phyloP scores from a whole-genome alignment of 1,284 basidiomycete genomes.

The Boletus smithii region DNA sequence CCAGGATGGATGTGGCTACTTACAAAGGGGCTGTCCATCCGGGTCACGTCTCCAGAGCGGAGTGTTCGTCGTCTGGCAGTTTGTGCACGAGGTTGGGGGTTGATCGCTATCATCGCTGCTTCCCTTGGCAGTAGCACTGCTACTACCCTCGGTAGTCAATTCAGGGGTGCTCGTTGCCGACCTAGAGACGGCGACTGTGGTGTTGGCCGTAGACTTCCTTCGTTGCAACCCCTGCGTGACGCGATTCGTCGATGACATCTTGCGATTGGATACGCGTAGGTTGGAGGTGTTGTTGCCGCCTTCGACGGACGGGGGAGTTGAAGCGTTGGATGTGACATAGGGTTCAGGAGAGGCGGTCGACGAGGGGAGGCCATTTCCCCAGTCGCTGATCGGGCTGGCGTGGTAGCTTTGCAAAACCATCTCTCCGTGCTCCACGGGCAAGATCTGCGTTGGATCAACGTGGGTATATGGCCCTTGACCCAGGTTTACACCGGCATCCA shows the following conservation, averaged over 20 bases:
- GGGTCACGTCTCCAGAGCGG: constrained; percentile 94
- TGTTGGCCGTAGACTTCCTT: constrained; percentile 45
- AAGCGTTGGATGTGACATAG: constrained; percentile 60
- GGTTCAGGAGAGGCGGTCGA: constrained; percentile 76
- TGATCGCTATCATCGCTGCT: constrained; percentile 65
- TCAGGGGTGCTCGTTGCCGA: constrained; percentile 59
- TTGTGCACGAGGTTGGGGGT: constrained; percentile 82
- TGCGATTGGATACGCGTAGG: constrained; percentile 39
- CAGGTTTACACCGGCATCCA: constrained; percentile 41
- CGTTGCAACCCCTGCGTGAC: constrained; percentile 50
- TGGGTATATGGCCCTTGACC: constrained; percentile 67
- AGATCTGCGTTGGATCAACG: constrained; percentile 84
- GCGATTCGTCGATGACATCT: constrained; percentile 60
- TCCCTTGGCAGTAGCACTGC: constrained; percentile 37
- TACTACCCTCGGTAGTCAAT: constrained; percentile 34
- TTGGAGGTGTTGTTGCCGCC: constrained; percentile 36
- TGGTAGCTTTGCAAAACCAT: constrained; percentile 53
- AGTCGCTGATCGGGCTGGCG: constrained; percentile 77
- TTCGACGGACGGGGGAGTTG: constrained; percentile 65
- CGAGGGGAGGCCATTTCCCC: constrained; percentile 66
- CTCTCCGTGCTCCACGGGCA: constrained; percentile 50
- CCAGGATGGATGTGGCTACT: constrained; percentile 25
- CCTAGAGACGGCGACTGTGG: constrained; percentile 37
- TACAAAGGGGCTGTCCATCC: constrained; percentile 91
- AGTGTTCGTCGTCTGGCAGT: constrained; percentile 94